A percentile compares a stretch with the other conserved stretches of the same genome.
These are phyloP conservation scores for Straminergon stramineum DNA, from an alignment of 225 moss, liverwort and hornwort genomes.

Conservation along the genomic window DNA sequence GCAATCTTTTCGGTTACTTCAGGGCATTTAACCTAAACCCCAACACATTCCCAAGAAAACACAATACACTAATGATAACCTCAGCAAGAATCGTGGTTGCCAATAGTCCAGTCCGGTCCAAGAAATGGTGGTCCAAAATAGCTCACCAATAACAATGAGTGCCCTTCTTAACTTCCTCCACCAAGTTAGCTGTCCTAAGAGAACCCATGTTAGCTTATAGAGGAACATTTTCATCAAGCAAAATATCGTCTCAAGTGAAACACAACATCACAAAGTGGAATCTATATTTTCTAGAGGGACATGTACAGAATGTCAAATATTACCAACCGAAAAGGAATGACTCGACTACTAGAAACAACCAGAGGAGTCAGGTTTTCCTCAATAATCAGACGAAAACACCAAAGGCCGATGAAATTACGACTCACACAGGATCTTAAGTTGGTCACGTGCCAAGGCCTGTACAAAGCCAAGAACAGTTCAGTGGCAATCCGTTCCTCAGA, in stretches of 20 bases:
- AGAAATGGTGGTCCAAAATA: not conserved
- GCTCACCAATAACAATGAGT: slow-evolving; percentile 54
- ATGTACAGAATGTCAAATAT: not conserved
- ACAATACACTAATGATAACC: not conserved
- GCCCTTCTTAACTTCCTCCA: slow-evolving; percentile 39
- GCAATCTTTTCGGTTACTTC: not conserved
- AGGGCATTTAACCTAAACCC: not conserved
- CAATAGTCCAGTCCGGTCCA: not conserved
- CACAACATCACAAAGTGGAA: not conserved
- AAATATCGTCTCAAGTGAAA: not conserved
- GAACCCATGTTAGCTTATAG: not conserved
- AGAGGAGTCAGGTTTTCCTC: not conserved
- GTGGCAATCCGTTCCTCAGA: not conserved
- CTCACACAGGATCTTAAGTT: slow-evolving; percentile 51
- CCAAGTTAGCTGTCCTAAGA: slow-evolving; percentile 36
- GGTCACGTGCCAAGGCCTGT: slow-evolving; percentile 59
- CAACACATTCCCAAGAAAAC: not conserved
- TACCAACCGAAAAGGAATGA: not conserved
- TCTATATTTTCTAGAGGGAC: not conserved
- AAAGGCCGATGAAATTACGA: not conserved
- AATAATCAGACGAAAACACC: not conserved
- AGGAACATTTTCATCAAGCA: not conserved
- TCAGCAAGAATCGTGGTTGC: not conserved
- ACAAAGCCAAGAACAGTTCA: not conserved
- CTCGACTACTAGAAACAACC: not conserved